Evolutionary conservation across 2,329 filamentous ascomycete species (phyloP).

Genomic region (Botrytis fabae): DNA sequence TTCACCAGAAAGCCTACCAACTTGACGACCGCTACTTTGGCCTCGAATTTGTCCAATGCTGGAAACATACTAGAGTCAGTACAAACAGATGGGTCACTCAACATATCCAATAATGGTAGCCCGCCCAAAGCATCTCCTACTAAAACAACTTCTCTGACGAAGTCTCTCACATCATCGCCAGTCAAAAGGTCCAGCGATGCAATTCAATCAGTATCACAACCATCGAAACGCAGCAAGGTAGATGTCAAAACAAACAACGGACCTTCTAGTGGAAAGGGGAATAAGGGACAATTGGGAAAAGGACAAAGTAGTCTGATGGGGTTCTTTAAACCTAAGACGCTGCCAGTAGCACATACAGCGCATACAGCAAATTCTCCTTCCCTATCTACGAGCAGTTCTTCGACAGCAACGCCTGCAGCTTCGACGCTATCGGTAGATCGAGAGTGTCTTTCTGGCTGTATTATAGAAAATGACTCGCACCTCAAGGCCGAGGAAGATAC

Average conservation of each 20-base stretch:
- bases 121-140: not conserved
- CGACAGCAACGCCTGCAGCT: not conserved
- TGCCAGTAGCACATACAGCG: too few relatives aligned
- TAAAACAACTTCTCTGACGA: not conserved
- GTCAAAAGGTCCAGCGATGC: conserved; percentile 29
- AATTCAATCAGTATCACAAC: conserved; percentile 25
- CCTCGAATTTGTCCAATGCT: not conserved
- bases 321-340: conserved; percentile 71
- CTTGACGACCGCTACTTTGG: not conserved
- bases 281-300: conserved; percentile 51
- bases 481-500: not conserved
- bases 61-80: not conserved
- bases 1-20: conserved; percentile 60
- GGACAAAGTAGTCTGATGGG: conserved; percentile 57
- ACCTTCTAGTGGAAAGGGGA: conserved; percentile 23
- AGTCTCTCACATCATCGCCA: not conserved
- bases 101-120: not conserved
- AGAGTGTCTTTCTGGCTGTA: not conserved
- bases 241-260: conserved; percentile 28
- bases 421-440: not conserved
- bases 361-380: not conserved
- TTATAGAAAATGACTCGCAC: not conserved
- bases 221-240: conserved; percentile 55
- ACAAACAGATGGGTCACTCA: not conserved
- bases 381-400: not conserved